A percentile compares a stretch with the other conserved stretches of the same genome.
Evolutionary conservation across 106 monocot species (phyloP).

Genomic region (Dioscorea dumetorum): DNA sequence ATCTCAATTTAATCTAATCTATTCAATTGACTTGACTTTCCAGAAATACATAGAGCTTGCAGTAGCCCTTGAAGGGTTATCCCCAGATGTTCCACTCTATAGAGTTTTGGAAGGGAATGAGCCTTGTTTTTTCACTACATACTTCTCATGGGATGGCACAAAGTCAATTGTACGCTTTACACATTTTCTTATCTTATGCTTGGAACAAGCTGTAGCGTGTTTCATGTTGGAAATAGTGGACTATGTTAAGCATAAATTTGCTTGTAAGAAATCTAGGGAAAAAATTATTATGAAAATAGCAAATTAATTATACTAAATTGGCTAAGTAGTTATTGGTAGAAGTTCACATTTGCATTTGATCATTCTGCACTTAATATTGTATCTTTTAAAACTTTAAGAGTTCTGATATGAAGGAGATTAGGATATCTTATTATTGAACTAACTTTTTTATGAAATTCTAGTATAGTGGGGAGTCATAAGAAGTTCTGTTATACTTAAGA

Average conservation of each 20-base stretch:
- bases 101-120: slow-evolving; percentile 94
- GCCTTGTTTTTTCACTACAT: slow-evolving; percentile 83
- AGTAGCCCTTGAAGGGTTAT: slow-evolving; percentile 53
- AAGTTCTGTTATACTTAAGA: too few species aligned
- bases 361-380: too few species aligned
- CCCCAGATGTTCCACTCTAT: slow-evolving; percentile 77
- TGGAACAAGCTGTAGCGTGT: too few species aligned
- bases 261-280: neutral
- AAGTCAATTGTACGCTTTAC: slow-evolving; percentile 62
- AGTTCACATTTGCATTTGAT: too few species aligned
- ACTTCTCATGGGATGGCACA: slow-evolving; percentile 77
- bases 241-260: neutral
- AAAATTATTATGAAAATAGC: neutral
- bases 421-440: too few species aligned
- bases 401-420: too few species aligned
- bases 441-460: too few species aligned
- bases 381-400: too few species aligned
- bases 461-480: too few species aligned
- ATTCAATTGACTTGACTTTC: too few species aligned
- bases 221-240: too few species aligned
- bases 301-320: neutral
- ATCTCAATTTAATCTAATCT: too few species aligned
- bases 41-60: slow-evolving; percentile 94
- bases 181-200: neutral
- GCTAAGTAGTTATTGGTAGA: neutral